A percentile compares a stretch with the other conserved stretches of the same genome.
phyloP scores from a whole-genome alignment of 2,329 filamentous ascomycete genomes.

The Emergomyces africanus region DNA sequence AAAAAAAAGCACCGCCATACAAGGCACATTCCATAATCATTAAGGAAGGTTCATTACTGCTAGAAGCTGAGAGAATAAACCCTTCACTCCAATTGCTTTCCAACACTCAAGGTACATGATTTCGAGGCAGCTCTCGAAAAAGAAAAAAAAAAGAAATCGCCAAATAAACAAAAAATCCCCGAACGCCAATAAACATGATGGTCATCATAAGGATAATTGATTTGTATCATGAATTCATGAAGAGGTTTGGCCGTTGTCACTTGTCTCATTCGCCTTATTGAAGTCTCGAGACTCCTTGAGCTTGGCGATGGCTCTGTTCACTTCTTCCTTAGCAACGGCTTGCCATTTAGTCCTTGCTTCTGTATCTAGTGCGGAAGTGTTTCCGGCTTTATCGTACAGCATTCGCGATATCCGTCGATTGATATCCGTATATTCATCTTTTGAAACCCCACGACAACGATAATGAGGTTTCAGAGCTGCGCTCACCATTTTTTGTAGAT shows the following conservation, averaged over 20 bases:
- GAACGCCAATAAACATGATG: background rate
- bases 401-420: conserved; percentile 81
- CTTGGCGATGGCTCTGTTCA: conserved; percentile 54
- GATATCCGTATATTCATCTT: conserved; percentile 84
- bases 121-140: background rate
- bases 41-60: background rate
- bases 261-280: conserved; percentile 8
- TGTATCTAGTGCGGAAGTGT: conserved; percentile 43
- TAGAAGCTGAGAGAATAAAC: background rate
- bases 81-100: background rate
- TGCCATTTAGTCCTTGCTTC: conserved; percentile 59
- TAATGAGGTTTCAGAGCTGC: conserved; percentile 72
- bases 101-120: background rate
- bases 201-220: background rate
- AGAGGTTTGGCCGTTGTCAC: conserved; percentile 8
- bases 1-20: background rate
- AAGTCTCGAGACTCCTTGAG: conserved; percentile 13
- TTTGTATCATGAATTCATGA: conserved; percentile 1
- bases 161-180: background rate
- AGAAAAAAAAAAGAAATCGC: background rate
- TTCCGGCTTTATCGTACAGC: conserved; percentile 58
- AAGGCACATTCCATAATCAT: background rate
- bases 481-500: conserved; percentile 79
- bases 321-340: conserved; percentile 63
- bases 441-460: conserved; percentile 62